Base-by-base conservation (phyloP, 495 filamentous ascomycete species). In the Sporormia fimetaria region DNA sequence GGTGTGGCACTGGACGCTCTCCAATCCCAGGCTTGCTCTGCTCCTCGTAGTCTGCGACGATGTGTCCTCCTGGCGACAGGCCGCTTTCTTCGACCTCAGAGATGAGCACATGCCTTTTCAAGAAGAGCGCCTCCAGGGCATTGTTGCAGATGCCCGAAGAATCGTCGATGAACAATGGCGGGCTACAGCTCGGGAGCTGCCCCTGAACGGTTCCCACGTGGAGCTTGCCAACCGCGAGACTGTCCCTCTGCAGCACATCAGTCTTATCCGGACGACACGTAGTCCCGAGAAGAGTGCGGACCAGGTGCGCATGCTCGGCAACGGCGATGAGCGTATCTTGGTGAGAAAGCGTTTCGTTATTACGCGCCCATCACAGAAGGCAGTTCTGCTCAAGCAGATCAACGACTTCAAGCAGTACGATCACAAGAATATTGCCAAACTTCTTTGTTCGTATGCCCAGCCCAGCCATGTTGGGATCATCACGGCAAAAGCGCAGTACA, bases 71-170 rank as follows among this genome's bases (percentile, higher is more conserved):
- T 56, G 52, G 45, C 44, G 37, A 18, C 34, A 38, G 30, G 56
- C 56, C 9, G 38, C 26, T 1, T 49, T 58, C 31, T 58, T 40
- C 20, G 45, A 48, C 11, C 44, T 58, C 15, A 31, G 39, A 25
- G 56, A 58, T 26, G 40, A 42, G 16, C 51, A 49, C 11, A 28
- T 58, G 12, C 56, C 56, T 15, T 58, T 47, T 25, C n/a, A 38
- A 11, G 47, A 49, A 33, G 37, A 21, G 3, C 37, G 38, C 18
- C 37, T 58, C 6, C 29, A 45, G 11, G 43, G 47, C 2, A 51
- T 58, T 24, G 52, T 51, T 2, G 23, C 36, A 4, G 32, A 58
- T 29, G 42, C 52, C 4, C 38, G 38, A n/a, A 46, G 44, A 21
- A 49, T 49, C 0, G 17, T 56, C 6, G 37, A 47, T 10, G 37